Conservation (phyloP, 176 grass and related monocot genomes). For the Aegilops umbellulata region DNA sequence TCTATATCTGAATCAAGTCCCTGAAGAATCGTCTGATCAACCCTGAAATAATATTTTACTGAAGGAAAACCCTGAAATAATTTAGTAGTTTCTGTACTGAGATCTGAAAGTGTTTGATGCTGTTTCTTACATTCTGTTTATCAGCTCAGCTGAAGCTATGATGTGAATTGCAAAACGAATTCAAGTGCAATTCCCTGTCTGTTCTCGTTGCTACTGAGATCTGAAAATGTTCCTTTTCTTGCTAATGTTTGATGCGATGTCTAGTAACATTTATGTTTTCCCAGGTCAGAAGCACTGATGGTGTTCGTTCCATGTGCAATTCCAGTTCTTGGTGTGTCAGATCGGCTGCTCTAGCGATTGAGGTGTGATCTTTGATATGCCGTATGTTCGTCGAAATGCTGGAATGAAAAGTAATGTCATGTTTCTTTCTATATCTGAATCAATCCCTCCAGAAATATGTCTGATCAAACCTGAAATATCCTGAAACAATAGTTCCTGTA, state of each 20-base stretch:
- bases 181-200: too few species aligned
- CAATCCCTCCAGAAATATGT: neutral
- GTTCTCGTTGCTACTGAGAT: too few species aligned
- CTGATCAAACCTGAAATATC: neutral
- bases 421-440: conserved; percentile 6
- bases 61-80: neutral
- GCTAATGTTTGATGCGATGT: neutral
- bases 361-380: neutral
- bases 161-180: too few species aligned
- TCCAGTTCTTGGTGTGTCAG: too few species aligned
- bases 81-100: neutral
- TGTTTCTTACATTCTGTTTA: too few species aligned
- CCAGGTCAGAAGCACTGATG: neutral
- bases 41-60: neutral
- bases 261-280: neutral
- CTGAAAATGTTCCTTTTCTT: neutral
- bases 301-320: neutral
- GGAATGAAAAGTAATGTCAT: neutral
- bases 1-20: neutral
- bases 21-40: neutral
- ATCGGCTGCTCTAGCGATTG: neutral
- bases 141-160: too few species aligned
- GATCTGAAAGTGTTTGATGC: neutral
- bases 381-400: neutral
- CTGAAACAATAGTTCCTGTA: neutral